Base-by-base conservation (phyloP, 2,329 filamentous ascomycete species). In the Podosphaera fusca region DNA sequence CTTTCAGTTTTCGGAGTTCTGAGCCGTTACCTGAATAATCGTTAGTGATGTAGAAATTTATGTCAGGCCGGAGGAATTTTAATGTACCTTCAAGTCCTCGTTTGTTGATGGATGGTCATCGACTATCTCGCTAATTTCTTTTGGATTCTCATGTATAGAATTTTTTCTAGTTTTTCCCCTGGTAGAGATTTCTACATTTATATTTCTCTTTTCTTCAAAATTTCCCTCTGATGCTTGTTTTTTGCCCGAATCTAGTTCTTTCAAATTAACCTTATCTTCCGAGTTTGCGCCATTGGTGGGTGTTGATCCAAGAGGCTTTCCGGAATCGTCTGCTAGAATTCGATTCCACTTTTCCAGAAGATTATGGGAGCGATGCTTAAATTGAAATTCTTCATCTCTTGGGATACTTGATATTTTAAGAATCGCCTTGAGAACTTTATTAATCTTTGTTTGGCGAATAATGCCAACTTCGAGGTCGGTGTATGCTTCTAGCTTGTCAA, bases 341-440 rank as follows among this genome's bases (percentile, higher is more conserved):
- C 85, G 84, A 69, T 85, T 94, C 92, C 92, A 98, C 69, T 84
- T 85, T 62, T 83, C 81, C n/a, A 96, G 74, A 53, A 98, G 75
- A 4, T 77, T 75, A 61, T 85, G 77, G 40, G 87, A 89, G 55
- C 92, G 84, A 61, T 81, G 74, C 73, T 92, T 94, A 78, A 98
- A 95, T 57, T 85, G 73, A 69, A 84, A 94, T 62, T 94, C 85
- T 40, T 89, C 85, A 62, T 98, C 92, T 60, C 82, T 83, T 4
- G 89, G 89, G 63, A 98, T 94, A 2, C 76, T 76, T 38, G 49
- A 49, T 7, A 98, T 75, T 73, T 95, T 95, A 65, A 95, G 74
- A 62, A 98, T 92, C 3, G 84, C 88, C 73, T 94, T 95, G 58
- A 98, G 77, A 9, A 98, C 90, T 73, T 98, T 98, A 79, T 96